Base-by-base conservation (phyloP, 305 asterid species). In the Salvia sclarea region DNA sequence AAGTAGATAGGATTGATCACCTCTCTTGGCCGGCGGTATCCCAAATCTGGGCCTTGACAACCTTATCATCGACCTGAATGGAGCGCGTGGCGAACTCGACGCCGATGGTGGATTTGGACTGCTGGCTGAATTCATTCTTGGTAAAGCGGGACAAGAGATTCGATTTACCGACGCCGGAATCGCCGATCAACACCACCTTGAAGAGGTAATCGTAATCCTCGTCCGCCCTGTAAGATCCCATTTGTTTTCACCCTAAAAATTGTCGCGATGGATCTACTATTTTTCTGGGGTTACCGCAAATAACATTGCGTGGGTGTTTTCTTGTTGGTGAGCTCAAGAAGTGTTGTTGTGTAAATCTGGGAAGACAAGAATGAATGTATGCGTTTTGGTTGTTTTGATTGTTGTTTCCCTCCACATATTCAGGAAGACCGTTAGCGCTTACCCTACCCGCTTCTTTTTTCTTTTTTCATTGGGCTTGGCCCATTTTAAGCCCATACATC, bases 1-100 rank as follows among this genome's bases (percentile, higher is more conserved):
- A 33, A 13, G 31, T 6, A 13, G 14, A 25, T 13, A 9, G 38
- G 9, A 31, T 6, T 8, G 8, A 22, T 52, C 53, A 87, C 95
- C 97, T 84, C 73, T 90, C 97, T 71, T 90, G 97, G 68, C 97
- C 97, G 31, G 97, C 97, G 17, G 96, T 90, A 73, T 90, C 97
- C 97, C 97, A 90, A 75, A 90, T 90, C 85, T 90, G 97, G 14
- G 97, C 97, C 78, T 90, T 90, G 55, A 90, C 89, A 44, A 88
- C 78, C 81, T 88, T 90, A 56, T 88, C 96, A 58, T 90, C 96
- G 6, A 90, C 97, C 66, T 79, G 86, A 56, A 88, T 90, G 22
- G 90, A 86, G 2, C 96, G 79, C 17, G 97, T 90, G 14, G 97
- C 96, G 69, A 90, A 90, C 70, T 90, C 95, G 12, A 90, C 97